Evolutionary conservation across 257 asterid species (phyloP).

Genomic region (Agastache rugosa): DNA sequence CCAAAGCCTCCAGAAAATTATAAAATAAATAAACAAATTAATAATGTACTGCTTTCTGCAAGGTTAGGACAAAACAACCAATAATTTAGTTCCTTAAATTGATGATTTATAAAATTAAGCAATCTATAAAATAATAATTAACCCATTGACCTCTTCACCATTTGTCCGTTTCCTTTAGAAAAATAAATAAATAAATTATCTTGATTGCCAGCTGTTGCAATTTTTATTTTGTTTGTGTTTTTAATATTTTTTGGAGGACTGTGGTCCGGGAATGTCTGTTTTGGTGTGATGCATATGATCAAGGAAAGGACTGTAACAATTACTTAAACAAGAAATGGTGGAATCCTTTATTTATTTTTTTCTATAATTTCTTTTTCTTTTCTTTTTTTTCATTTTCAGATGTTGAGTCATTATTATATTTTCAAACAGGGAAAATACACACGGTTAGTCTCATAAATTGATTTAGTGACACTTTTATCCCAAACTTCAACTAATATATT

Average conservation of each 20-base stretch:
- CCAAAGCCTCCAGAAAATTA: constrained; percentile 32
- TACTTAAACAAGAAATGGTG: constrained; percentile 30
- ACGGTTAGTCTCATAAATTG: no score
- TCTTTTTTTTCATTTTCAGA: background rate
- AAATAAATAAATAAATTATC: constrained; percentile 7
- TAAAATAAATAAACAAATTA: background rate
- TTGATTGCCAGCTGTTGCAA: constrained; percentile 41
- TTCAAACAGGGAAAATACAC: no score
- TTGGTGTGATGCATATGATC: constrained; percentile 42
- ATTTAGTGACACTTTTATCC: no score
- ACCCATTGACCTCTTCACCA: constrained; percentile 58
- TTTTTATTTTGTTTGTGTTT: background rate
- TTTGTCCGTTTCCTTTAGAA: constrained; percentile 42
- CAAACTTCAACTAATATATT: no score
- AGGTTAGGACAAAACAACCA: constrained; percentile 42
- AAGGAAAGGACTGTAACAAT: constrained; percentile 37
- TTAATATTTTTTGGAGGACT: background rate
- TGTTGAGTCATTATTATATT: background rate
- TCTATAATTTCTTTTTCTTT: background rate
- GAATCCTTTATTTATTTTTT: background rate
- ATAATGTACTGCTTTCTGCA: constrained; percentile 9
- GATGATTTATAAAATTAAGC: constrained; percentile 31
- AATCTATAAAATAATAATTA: constrained; percentile 34
- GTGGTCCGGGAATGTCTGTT: constrained; percentile 47
- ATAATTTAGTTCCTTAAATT: constrained; percentile 29